These are phyloP conservation scores for Pascua guehoae DNA, from an alignment of 1,284 basidiomycete genomes.

Conservation along the genomic window DNA sequence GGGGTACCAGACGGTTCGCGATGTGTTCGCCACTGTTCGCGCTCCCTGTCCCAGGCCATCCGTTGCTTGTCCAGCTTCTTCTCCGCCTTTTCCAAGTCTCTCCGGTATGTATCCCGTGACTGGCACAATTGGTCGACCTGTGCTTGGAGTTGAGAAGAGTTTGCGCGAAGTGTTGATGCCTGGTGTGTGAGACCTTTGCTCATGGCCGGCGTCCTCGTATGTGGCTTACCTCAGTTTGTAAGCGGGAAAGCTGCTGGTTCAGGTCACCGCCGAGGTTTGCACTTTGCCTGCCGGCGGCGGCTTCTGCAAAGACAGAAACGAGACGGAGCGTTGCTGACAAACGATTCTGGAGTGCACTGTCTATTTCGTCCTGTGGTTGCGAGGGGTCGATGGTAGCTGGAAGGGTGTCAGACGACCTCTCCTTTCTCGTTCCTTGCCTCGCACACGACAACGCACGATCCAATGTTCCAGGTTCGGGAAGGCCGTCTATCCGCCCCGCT, in stretches of 20 bases:
- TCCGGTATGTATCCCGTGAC: conserved; percentile 58
- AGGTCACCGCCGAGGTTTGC: conserved; percentile 6
- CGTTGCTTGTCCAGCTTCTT: conserved; percentile 67
- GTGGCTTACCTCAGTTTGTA: conserved; percentile 35
- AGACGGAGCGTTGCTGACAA: conserved; percentile 34
- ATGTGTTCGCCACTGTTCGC: conserved; percentile 49
- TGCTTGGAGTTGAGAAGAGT: conserved; percentile 59
- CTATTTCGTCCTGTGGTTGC: conserved; percentile 25
- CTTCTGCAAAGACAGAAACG: conserved; percentile 28
- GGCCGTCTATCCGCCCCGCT: conserved; percentile 17
- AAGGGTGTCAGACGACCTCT: background rate
- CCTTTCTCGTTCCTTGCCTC: too few species aligned
- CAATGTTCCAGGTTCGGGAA: conserved; percentile 16
- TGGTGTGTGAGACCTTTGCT: background rate
- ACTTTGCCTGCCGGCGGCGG: conserved; percentile 5
- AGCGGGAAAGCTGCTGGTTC: conserved; percentile 12
- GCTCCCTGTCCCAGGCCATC: conserved; percentile 59
- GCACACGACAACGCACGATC: conserved; percentile 10
- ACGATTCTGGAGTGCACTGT: conserved; percentile 29
- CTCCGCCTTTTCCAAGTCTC: conserved; percentile 62
- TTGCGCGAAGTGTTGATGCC: conserved; percentile 43
- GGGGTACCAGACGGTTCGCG: conserved; percentile 17
- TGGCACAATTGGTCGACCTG: conserved; percentile 59
- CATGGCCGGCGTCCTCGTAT: conserved; percentile 16
- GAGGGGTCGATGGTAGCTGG: conserved; percentile 30